Conservation (phyloP, 495 filamentous ascomycete genomes). For the Xylaria venustula region DNA sequence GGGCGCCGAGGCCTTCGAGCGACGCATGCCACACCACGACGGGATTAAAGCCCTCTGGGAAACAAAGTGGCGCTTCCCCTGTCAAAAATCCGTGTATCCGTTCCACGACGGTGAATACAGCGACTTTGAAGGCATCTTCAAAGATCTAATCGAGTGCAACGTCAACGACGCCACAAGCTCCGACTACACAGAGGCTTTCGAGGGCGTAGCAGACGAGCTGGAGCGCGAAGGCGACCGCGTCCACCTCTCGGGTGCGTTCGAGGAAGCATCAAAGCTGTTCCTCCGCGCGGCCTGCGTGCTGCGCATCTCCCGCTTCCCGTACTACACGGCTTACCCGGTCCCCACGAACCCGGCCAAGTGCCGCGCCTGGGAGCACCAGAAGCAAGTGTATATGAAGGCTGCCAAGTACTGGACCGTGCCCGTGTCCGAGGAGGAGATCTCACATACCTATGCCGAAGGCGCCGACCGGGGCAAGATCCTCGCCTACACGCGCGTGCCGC, state of each 20-base stretch:
- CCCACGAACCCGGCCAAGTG: constrained; percentile 50
- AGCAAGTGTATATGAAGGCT: constrained; percentile 61
- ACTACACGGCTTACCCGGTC: constrained; percentile 48
- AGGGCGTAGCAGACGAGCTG: too few relatives aligned
- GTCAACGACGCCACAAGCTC: constrained; percentile 64
- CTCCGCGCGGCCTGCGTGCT: constrained; percentile 69
- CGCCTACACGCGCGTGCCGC: constrained; percentile 62
- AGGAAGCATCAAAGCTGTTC: constrained; percentile 60
- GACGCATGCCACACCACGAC: constrained; percentile 62
- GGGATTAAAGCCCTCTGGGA: constrained; percentile 75
- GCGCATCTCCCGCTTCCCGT: constrained; percentile 74
- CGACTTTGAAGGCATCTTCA: constrained; percentile 74
- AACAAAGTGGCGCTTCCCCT: constrained; percentile 75
- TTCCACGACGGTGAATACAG: constrained; percentile 71
- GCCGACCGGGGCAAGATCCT: constrained; percentile 60
- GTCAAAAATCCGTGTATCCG: constrained; percentile 66
- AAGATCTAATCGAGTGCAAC: constrained; percentile 55
- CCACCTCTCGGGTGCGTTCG: too few relatives aligned
- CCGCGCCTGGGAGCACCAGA: constrained; percentile 66
- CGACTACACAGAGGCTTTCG: constrained; percentile 63
- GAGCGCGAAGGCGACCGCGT: too few relatives aligned
- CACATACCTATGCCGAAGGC: constrained; percentile 49
- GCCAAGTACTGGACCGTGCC: constrained; percentile 53
- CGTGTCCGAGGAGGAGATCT: constrained; percentile 59
- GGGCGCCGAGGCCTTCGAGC: constrained; percentile 49